Evolutionary conservation across 345 rosid species (phyloP).

Genomic region (Salix suchowensis): DNA sequence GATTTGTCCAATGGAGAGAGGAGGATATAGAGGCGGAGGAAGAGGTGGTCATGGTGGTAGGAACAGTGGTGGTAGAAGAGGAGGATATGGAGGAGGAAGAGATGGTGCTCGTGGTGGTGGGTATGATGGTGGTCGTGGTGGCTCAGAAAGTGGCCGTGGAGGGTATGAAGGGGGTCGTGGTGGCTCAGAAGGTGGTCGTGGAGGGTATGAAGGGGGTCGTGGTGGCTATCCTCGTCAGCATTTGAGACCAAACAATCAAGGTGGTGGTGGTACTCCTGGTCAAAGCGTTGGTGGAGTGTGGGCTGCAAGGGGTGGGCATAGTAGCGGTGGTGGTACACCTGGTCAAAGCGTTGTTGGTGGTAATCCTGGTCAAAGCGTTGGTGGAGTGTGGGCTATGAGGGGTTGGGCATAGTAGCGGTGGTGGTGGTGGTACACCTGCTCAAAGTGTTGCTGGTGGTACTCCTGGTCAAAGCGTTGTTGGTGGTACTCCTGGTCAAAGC

Average conservation of each 20-base stretch:
- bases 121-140: neutral
- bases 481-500: too few relatives aligned
- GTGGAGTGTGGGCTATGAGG: neutral
- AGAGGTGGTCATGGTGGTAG: slow-evolving; percentile 15
- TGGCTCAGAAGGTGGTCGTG: neutral
- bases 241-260: neutral
- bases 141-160: neutral
- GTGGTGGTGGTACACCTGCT: neutral
- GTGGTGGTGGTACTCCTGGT: neutral
- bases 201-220: neutral
- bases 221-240: neutral
- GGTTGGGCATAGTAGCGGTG: neutral
- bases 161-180: neutral
- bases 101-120: neutral
- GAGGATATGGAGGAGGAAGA: neutral
- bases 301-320: neutral
- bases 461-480: neutral
- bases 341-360: neutral
- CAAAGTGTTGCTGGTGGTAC: neutral
- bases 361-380: neutral
- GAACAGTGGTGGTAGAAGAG: slow-evolving; percentile 9
- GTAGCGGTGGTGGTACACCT: neutral
- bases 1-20: slow-evolving; percentile 48
- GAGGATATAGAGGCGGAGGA: slow-evolving; percentile 15
- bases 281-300: neutral